Evolutionary conservation across 805 yeast species (phyloP).

Genomic region (Sungouiella blattae): DNA sequence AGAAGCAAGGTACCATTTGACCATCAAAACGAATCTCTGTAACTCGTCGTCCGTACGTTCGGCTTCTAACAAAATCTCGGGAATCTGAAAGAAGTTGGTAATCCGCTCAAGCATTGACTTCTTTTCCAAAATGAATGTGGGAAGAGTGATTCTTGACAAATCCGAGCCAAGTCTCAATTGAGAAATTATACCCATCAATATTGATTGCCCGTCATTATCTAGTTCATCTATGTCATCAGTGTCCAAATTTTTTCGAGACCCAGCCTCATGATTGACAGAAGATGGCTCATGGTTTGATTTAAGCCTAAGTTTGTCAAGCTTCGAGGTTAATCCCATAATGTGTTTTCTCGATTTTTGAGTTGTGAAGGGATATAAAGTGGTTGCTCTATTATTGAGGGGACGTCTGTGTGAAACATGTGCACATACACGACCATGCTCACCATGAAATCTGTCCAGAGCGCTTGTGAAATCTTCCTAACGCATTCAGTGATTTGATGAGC

Average conservation of each 20-base stretch:
- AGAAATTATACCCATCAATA: constrained; percentile 80
- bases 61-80: constrained; percentile 70
- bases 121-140: constrained; percentile 91
- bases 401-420: too few species aligned
- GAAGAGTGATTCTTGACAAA: constrained; percentile 83
- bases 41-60: constrained; percentile 55
- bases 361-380: too few species aligned
- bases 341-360: too few species aligned
- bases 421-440: too few species aligned
- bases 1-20: constrained; percentile 87
- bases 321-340: constrained; percentile 31
- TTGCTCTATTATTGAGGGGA: too few species aligned
- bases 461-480: too few species aligned
- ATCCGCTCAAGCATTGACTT: constrained; percentile 96
- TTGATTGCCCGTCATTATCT: constrained; percentile 85
- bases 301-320: constrained; percentile 24
- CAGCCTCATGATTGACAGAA: constrained; percentile 86
- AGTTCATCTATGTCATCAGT: constrained; percentile 82
- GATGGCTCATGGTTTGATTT: constrained; percentile 9
- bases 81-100: constrained; percentile 81
- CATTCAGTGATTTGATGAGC: too few species aligned
- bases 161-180: constrained; percentile 93
- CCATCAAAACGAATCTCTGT: constrained; percentile 68
- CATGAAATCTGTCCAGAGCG: too few species aligned
- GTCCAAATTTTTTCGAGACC: too few species aligned